A percentile compares a stretch with the other conserved stretches of the same genome.
Conservation (phyloP, 2,329 filamentous ascomycete genomes). For the Neurospora sp. region DNA sequence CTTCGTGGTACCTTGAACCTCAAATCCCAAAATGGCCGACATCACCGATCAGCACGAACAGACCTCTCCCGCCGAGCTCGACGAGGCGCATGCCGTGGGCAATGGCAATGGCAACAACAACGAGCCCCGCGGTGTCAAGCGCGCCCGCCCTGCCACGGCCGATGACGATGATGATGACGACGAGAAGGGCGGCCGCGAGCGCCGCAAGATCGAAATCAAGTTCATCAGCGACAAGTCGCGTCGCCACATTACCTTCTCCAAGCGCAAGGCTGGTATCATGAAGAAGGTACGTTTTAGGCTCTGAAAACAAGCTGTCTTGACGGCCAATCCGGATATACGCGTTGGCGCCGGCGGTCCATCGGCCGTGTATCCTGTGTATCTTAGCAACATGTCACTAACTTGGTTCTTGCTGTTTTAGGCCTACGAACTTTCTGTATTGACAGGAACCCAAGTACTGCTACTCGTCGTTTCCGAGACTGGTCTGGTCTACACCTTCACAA, state of each 20-base stretch:
- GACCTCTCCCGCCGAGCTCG: constrained; percentile 62
- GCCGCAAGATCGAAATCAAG: constrained; percentile 99
- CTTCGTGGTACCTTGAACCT: constrained; percentile 34
- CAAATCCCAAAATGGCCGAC: constrained; percentile 55
- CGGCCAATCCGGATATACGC: background rate
- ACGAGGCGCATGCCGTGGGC: constrained; percentile 60
- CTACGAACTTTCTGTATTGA: constrained; percentile 94
- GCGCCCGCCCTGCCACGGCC: constrained; percentile 67
- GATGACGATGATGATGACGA: constrained; percentile 98
- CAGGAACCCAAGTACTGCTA: constrained; percentile 91
- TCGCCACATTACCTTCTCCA: constrained; percentile 98
- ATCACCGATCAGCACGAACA: constrained; percentile 71
- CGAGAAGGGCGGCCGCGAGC: constrained; percentile 94
- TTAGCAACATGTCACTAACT: constrained; percentile 13
- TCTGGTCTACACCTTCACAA: constrained; percentile 96
- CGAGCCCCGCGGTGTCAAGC: constrained; percentile 80
- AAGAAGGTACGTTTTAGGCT: constrained; percentile 70
- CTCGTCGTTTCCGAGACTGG: constrained; percentile 96
- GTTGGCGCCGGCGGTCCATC: background rate
- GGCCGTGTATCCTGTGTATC: background rate
- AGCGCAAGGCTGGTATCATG: constrained; percentile 99
- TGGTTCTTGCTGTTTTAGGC: constrained; percentile 46
- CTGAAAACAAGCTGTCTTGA: background rate
- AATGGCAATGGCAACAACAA: constrained; percentile 57
- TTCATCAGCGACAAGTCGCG: constrained; percentile 99